These are phyloP conservation scores for Plasmodium gonderi DNA, from an alignment of 169 alveolate genomes.

Conservation along the genomic window DNA sequence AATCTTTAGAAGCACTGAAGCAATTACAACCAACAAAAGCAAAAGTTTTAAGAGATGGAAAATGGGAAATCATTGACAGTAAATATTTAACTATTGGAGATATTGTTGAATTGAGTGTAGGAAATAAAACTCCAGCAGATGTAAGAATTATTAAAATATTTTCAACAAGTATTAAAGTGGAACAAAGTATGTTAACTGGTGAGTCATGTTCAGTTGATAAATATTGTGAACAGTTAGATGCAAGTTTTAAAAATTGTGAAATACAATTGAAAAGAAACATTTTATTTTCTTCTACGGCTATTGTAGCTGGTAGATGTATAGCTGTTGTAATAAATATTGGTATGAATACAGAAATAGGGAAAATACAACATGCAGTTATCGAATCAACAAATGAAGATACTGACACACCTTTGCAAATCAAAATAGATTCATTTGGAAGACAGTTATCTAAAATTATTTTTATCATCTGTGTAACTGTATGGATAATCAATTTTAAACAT, in stretches of 20 bases:
- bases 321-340: constrained; percentile 98
- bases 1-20: constrained; percentile 97
- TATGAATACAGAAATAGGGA: constrained; percentile 98
- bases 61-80: constrained; percentile 93
- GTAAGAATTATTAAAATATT: constrained; percentile 92
- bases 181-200: constrained; percentile 97
- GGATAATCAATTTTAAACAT: constrained; percentile 96
- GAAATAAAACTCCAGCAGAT: constrained; percentile 99
- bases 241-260: constrained; percentile 79
- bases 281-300: constrained; percentile 95
- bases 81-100: constrained; percentile 97
- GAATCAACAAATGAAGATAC: constrained; percentile 95
- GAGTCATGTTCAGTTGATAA: constrained; percentile 94
- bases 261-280: constrained; percentile 90
- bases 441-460: constrained; percentile 93
- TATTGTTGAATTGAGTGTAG: constrained; percentile 94
- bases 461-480: constrained; percentile 94
- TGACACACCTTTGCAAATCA: constrained; percentile 96
- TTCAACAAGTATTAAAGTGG: constrained; percentile 94
- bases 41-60: constrained; percentile 93
- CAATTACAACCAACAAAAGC: constrained; percentile 95
- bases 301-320: constrained; percentile 93
- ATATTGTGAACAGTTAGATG: constrained; percentile 82
- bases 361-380: constrained; percentile 95
- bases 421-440: constrained; percentile 95